Base-by-base conservation (phyloP, 179 eudicot species). In the Camellia oleifera region DNA sequence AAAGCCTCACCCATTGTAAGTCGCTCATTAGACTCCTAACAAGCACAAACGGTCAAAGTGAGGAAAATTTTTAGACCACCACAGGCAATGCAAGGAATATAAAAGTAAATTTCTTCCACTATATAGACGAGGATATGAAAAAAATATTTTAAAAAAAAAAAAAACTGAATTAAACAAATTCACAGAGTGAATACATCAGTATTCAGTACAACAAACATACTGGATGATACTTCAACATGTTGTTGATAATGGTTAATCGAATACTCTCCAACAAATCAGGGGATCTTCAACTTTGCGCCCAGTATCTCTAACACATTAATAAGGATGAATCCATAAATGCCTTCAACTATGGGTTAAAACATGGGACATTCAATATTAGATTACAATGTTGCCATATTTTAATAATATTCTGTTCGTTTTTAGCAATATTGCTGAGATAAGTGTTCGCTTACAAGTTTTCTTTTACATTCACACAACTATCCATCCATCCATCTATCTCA, bases 1-100 rank as follows among this genome's bases (percentile, higher is more conserved):
- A 96, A 94, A 79, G 88, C 96, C 87, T 96, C 98, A 67, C 99
- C 99, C 97, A 92, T 90, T 76, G 99, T 98, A 86, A 96, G 98
- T 72, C 83, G 90, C 80, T 91, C 96, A 63, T 97, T 96, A 67
- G 96, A 94, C 84, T 96, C 98, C 99, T 96, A 81, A 58, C 53
- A 66, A 69, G 77, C 66, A 63, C 68, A 77, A 62, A 78, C 56
- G 50, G 70, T 67, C 72, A 77, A 65, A 69, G 26, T 44, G 69
- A 6, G 0, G 60, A 26, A 26, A 26, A 26, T 26, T 32, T 75
- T 54, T 46, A 64, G 45, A 71, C 32, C 40, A 8, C 23, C 13
- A 64, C 20, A 76, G 79, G 18, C 78, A 77, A 42, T 20, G 15
- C 4, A 23, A 42, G 60, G 53, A 10, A 77, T 18, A 20, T 45